These are phyloP conservation scores for Emydomyces testavorans DNA, from an alignment of 2,329 filamentous ascomycete species.

Conservation along the genomic window DNA sequence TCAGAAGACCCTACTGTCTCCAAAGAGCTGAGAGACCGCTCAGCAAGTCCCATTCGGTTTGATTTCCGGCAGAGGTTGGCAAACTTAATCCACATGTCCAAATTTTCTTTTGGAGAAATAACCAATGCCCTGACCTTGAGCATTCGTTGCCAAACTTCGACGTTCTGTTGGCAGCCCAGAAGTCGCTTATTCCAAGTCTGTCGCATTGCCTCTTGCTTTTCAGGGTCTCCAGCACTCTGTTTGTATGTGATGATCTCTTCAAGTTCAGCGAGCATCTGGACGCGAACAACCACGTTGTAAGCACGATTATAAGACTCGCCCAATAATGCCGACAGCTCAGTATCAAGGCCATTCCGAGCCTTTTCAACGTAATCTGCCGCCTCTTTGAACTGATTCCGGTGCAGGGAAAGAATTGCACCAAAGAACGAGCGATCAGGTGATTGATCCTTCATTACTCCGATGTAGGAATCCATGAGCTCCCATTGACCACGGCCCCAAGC, in stretches of 20 bases:
- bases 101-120: constrained; percentile 81
- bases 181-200: constrained; percentile 92
- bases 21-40: constrained; percentile 88
- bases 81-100: constrained; percentile 99
- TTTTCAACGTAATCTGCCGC: constrained; percentile 81
- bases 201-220: constrained; percentile 82
- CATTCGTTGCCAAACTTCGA: constrained; percentile 98
- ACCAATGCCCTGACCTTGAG: constrained; percentile 87
- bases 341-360: constrained; percentile 85
- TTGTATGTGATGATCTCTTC: constrained; percentile 98
- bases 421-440: constrained; percentile 97
- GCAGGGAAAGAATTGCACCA: constrained; percentile 84
- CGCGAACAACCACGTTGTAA: constrained; percentile 93
- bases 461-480: constrained; percentile 96
- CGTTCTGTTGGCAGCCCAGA: constrained; percentile 89
- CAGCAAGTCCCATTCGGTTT: constrained; percentile 81
- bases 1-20: constrained; percentile 51
- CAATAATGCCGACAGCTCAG: constrained; percentile 88
- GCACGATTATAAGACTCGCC: constrained; percentile 97
- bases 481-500: constrained; percentile 95
- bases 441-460: constrained; percentile 85
- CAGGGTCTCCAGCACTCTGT: constrained; percentile 64
- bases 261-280: constrained; percentile 97
- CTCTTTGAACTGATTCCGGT: constrained; percentile 90
- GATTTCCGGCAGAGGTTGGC: constrained; percentile 97